These are phyloP conservation scores for Beauveria varroae DNA, from an alignment of 2,329 filamentous ascomycete species.

Conservation along the genomic window DNA sequence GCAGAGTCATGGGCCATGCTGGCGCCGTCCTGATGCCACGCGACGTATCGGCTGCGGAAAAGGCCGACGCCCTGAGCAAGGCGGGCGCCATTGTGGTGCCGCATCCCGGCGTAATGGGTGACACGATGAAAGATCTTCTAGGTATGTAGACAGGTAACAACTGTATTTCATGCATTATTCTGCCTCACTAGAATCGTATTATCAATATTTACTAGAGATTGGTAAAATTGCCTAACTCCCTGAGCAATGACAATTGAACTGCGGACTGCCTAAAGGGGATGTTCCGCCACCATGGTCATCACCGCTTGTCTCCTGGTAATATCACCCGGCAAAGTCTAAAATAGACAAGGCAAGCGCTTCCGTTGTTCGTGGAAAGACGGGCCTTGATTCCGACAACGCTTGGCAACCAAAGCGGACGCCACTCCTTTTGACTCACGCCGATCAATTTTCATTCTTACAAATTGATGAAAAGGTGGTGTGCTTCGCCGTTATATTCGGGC, in stretches of 20 bases:
- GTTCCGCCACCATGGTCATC: not conserved
- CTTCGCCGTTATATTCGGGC: not conserved
- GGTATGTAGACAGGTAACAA: constrained; percentile 7
- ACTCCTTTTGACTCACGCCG: not conserved
- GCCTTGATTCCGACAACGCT: not conserved
- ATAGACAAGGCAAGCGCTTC: not conserved
- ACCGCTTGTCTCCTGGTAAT: too few relatives aligned
- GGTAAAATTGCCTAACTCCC: too few relatives aligned
- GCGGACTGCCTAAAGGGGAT: constrained; percentile 9
- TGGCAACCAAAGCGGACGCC: not conserved
- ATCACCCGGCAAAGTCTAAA: too few relatives aligned
- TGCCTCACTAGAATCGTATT: not conserved
- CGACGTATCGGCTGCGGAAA: constrained; percentile 25
- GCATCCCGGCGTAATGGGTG: constrained; percentile 31
- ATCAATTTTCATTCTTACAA: not conserved
- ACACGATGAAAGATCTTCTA: constrained; percentile 26
- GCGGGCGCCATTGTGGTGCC: constrained; percentile 30
- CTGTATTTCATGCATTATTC: not conserved
- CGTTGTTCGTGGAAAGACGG: not conserved
- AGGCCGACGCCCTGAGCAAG: constrained; percentile 26
- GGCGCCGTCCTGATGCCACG: constrained; percentile 46
- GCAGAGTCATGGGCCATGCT: constrained; percentile 65
- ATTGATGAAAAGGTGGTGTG: not conserved
- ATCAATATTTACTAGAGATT: not conserved
- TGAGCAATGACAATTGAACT: not conserved